Conservation (phyloP, 2,329 filamentous ascomycete genomes). For the Xylariomycetidae sp. region DNA sequence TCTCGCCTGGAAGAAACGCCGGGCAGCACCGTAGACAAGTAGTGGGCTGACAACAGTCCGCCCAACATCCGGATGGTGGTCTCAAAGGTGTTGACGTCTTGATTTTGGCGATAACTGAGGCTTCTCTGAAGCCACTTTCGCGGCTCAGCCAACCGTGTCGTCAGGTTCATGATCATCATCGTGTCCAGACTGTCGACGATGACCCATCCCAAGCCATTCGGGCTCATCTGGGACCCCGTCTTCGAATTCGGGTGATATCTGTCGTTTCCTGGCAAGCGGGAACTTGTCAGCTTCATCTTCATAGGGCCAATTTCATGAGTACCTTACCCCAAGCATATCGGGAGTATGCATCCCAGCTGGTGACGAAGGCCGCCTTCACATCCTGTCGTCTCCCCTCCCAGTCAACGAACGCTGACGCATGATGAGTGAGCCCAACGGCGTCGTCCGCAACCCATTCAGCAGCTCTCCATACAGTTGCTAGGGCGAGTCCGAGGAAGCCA, state of each 20-base stretch:
- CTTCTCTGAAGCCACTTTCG: conserved; percentile 78
- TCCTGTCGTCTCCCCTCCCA: conserved; percentile 12
- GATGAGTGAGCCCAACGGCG: conserved; percentile 10
- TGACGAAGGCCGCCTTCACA: conserved; percentile 61
- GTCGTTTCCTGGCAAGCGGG: conserved; percentile 57
- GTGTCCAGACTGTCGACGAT: conserved; percentile 93
- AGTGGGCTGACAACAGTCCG: conserved; percentile 83
- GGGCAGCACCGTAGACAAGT: conserved; percentile 73
- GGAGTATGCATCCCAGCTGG: conserved; percentile 88
- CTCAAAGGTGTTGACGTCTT: conserved; percentile 94
- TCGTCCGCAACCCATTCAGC: conserved; percentile 6
- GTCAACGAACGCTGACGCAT: conserved; percentile 4
- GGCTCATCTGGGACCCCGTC: conserved; percentile 71
- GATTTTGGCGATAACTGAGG: conserved; percentile 78
- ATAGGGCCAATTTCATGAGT: too few species aligned
- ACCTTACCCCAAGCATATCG: conserved; percentile 86
- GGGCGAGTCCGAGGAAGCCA: background rate
- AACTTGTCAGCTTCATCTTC: conserved; percentile 21
- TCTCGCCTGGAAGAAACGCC: conserved; percentile 68
- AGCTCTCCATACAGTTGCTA: background rate
- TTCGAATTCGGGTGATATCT: conserved; percentile 79
- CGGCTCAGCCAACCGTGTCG: conserved; percentile 71
- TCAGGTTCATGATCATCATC: conserved; percentile 95
- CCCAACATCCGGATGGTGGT: conserved; percentile 96
- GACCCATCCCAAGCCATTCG: conserved; percentile 88